Base-by-base conservation (phyloP, 495 filamentous ascomycete species). In the Diplogelasinospora grovesii region DNA sequence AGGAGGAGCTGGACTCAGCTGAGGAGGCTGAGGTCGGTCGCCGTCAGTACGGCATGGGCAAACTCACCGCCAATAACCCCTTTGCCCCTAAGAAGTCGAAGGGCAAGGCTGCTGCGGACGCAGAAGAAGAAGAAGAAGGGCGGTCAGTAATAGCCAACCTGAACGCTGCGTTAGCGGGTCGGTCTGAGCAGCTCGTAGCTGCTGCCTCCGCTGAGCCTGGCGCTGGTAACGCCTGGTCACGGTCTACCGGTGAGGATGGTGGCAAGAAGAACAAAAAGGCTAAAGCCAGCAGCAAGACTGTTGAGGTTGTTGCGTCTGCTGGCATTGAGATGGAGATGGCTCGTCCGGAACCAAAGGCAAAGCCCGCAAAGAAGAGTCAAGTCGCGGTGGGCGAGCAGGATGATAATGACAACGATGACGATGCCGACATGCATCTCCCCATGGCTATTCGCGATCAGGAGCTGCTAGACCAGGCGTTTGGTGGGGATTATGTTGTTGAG, bases 401-500 rank as follows among this genome's bases (percentile, higher is more conserved):
- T 23, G 52, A 57, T 1, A 51, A 57, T 7, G 63, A 69, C 13
- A 64, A 68, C 34, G 77, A 78, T 22, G 74, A 77, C 38, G 82
- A 83, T 22, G 68, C 66, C 14, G 77, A 71, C 15, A 64, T 74
- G 22, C 66, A 73, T 23, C 50, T 71, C 4, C 79, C 82, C 1
- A 73, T 85, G 31, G 72, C 81, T 20, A 73, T 85, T 29, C 81
- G 78, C 44, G 88, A 94, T 51, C 78, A 88, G 43, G 82, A 88
- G 28, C 75, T 95, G 30, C 79, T 93, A 43, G 82, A 83, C 56
- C 70, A 76, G 48, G 92, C 88, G 7, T 96, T 97, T 59, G 92
- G 88, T 1, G 88, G 86, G 4, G 82, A 92, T 49, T 85, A 95
- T 55, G 87, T 93, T n/a, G 78, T 83, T 1, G 74, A 75, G 23